Conservation (phyloP, 371 early-diverging fungal species). For the Actinomucor elegans region DNA sequence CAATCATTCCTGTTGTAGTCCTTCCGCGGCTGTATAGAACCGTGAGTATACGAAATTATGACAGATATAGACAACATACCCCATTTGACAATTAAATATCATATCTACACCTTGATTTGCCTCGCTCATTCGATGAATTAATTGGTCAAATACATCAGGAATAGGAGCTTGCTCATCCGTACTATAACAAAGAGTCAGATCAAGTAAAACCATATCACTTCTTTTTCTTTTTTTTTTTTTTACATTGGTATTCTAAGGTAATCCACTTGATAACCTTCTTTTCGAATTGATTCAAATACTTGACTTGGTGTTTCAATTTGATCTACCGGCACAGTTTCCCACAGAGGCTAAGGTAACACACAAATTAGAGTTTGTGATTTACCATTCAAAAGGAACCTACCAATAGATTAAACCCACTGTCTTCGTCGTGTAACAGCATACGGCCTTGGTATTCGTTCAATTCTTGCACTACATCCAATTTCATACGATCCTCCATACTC, state of each 20-base stretch:
- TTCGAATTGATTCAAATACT: slow-evolving; percentile 46
- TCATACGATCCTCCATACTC: slow-evolving; percentile 63
- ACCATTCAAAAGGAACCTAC: slow-evolving; percentile 29
- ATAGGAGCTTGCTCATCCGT: slow-evolving; percentile 79
- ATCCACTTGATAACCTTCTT: slow-evolving; percentile 55
- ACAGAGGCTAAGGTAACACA: slow-evolving; percentile 43
- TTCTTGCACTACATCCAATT: slow-evolving; percentile 56
- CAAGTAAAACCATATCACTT: not conserved
- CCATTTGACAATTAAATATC: slow-evolving; percentile 81
- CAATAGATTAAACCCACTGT: slow-evolving; percentile 41
- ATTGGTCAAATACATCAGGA: slow-evolving; percentile 68
- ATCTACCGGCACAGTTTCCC: slow-evolving; percentile 56
- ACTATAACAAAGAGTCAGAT: slow-evolving; percentile 16
- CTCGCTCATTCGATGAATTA: slow-evolving; percentile 49
- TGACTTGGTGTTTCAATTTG: slow-evolving; percentile 59
- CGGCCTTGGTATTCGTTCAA: slow-evolving; percentile 48
- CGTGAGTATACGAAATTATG: not conserved
- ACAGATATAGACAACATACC: slow-evolving; percentile 28
- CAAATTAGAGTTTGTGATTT: not conserved
- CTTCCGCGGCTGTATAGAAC: slow-evolving; percentile 61
- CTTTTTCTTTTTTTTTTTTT: not conserved
- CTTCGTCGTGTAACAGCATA: slow-evolving; percentile 62
- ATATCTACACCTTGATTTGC: slow-evolving; percentile 44
- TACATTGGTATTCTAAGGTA: slow-evolving; percentile 69
- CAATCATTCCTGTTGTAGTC: slow-evolving; percentile 78